These are phyloP conservation scores for Pterocarpus macrocarpus DNA, from an alignment of 306 rosid genomes.

Conservation along the genomic window DNA sequence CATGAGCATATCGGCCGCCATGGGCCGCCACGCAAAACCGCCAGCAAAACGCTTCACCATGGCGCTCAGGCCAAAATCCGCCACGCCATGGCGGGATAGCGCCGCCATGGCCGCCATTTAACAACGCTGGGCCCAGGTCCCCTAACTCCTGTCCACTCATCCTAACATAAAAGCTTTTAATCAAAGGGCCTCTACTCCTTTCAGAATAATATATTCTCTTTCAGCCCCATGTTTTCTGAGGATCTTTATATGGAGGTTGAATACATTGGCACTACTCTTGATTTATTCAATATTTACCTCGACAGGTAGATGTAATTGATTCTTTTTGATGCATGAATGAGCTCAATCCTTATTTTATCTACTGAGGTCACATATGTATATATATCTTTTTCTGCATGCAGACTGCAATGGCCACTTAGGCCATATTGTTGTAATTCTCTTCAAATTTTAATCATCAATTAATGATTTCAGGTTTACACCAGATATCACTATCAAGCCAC, in stretches of 20 bases:
- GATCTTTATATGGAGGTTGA: constrained; percentile 9
- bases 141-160: no score
- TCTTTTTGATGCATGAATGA: constrained; percentile 16
- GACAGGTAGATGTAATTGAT: constrained; percentile 23
- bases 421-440: constrained; percentile 1
- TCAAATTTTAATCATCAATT: constrained; percentile 25
- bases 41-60: no score
- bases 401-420: constrained; percentile 33
- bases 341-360: constrained; percentile 14
- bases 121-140: no score
- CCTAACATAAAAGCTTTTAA: no score
- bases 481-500: constrained; percentile 66
- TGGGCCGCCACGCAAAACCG: no score
- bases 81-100: no score
- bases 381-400: not conserved
- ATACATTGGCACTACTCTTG: constrained; percentile 11
- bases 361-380: constrained; percentile 25
- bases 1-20: no score
- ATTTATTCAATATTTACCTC: constrained; percentile 1
- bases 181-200: no score
- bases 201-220: not conserved
- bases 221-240: constrained; percentile 19
- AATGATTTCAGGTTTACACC: constrained; percentile 69
- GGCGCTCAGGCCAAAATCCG: no score
- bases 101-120: no score